Evolutionary conservation across 495 filamentous ascomycete species (phyloP).

Genomic region (Penicillium egyptiacum): DNA sequence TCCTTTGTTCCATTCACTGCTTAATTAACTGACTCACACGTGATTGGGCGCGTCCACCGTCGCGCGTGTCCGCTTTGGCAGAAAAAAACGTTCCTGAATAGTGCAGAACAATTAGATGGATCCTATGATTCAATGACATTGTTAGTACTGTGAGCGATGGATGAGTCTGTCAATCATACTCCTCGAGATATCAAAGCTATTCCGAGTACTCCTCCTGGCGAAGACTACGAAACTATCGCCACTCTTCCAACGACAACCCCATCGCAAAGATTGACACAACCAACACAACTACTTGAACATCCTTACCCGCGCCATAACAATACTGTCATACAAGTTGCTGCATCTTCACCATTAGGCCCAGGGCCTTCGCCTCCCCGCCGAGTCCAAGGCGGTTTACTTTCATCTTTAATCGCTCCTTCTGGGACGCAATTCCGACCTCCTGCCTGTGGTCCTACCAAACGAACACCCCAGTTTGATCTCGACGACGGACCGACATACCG

Average conservation of each 20-base stretch:
- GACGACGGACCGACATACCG: constrained; percentile 59
- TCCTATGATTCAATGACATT: constrained; percentile 1
- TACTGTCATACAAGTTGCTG: constrained; percentile 74
- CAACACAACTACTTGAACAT: constrained; percentile 66
- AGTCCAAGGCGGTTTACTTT: constrained; percentile 43
- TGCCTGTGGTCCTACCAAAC: constrained; percentile 33
- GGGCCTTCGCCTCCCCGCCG: constrained; percentile 48
- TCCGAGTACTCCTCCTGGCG: constrained; percentile 36
- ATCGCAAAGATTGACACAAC: constrained; percentile 58
- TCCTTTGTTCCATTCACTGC: constrained; percentile 1
- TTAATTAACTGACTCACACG: constrained; percentile 21
- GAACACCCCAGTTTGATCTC: constrained; percentile 44
- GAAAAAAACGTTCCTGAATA: constrained; percentile 30
- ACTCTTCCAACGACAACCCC: constrained; percentile 54
- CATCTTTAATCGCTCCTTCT: constrained; percentile 69
- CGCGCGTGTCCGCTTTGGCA: constrained; percentile 31
- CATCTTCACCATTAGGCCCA: constrained; percentile 70
- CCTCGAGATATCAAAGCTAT: constrained; percentile 48
- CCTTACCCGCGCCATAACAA: constrained; percentile 29
- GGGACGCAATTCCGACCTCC: constrained; percentile 72
- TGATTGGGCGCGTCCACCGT: constrained; percentile 22
- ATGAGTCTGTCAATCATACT: constrained; percentile 48
- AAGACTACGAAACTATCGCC: constrained; percentile 57
- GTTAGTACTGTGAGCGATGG: constrained; percentile 27
- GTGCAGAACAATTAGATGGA: constrained; percentile 13